A percentile compares a stretch with the other conserved stretches of the same genome.
Conservation (phyloP, 495 filamentous ascomycete species). For the Penicillium crystallinum region DNA sequence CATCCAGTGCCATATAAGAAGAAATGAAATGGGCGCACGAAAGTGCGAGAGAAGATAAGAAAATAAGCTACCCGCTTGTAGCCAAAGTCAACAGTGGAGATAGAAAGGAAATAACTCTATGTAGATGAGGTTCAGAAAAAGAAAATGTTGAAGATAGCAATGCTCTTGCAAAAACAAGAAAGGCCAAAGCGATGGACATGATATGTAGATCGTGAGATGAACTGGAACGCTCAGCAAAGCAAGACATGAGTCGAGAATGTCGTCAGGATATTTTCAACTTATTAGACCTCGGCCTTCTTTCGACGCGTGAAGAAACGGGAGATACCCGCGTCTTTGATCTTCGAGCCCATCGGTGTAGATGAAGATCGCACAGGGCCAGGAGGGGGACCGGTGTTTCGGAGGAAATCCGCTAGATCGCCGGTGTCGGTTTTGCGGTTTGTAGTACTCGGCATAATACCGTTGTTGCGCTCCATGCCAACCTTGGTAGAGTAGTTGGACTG, state of each 20-base stretch:
- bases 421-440: slow-evolving; percentile 47
- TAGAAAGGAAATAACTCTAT: slow-evolving; percentile 13
- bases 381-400: slow-evolving; percentile 73
- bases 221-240: slow-evolving; percentile 31
- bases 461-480: slow-evolving; percentile 34
- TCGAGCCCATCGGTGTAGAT: slow-evolving; percentile 10
- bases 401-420: slow-evolving; percentile 73
- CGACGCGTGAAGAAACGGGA: slow-evolving; percentile 40
- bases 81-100: slow-evolving; percentile 6
- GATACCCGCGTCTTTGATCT: slow-evolving; percentile 27
- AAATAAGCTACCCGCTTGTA: slow-evolving; percentile 16
- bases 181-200: slow-evolving; percentile 23
- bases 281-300: slow-evolving; percentile 38
- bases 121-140: neutral
- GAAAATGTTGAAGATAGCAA: neutral
- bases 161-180: slow-evolving; percentile 3
- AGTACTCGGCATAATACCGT: slow-evolving; percentile 23
- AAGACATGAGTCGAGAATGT: slow-evolving; percentile 22
- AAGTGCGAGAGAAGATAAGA: slow-evolving; percentile 4
- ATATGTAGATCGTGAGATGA: slow-evolving; percentile 30
- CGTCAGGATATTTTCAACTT: slow-evolving; percentile 2
- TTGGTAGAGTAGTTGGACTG: slow-evolving; percentile 39
- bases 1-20: slow-evolving; percentile 10
- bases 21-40: slow-evolving; percentile 9
- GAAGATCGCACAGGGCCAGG: slow-evolving; percentile 38